Evolutionary conservation across 495 filamentous ascomycete genomes (phyloP), one percentile per base, ranked within the genome.

Genomic region (Staphylotrichum tortipilum): DNA sequence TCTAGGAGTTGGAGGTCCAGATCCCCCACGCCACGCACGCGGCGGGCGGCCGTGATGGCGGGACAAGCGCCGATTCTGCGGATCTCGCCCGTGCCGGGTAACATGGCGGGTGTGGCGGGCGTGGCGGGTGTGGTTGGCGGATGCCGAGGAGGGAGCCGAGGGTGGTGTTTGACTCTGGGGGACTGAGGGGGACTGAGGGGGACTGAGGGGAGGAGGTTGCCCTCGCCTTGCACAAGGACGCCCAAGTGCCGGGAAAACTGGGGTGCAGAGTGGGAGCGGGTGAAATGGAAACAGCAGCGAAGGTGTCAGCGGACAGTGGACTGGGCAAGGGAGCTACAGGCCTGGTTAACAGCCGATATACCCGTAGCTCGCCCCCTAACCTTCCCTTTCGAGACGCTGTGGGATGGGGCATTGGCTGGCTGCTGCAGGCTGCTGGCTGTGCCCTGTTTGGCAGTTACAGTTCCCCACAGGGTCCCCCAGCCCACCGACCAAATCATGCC

Each of bases 1-100:
- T n/a, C n/a, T n/a, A n/a, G n/a, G n/a, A n/a, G n/a, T n/a, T n/a
- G n/a, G n/a, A n/a, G 26, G 3, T 2, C 44, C 18, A 11, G 14
- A 31, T 31, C 46, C 14, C 17, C 21, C 22, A 23, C 11, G 22
- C 36, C 36, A 17, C 29, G 24, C n/a, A 19, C 11, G 12, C 26
- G 41, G 36, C n/a, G n/a, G n/a, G n/a, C n/a, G n/a, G 29, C 24
- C 43, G 26, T 7, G 43, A 45, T 35, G 29, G 21, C 23, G 31
- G 26, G 21, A 8, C 1, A 14, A 17, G 14, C 23, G 19, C 37
- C 36, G 10, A 36, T 44, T 42, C 37, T 38, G 31, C 12, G 43
- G 1, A 37, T 15, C 24, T 21, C 17, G 44, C 28, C 50, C 52
- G 52, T 18, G 52, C 43, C 31, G 52, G 4, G 52, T 54, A 49